These are phyloP conservation scores for Verticillium longisporum DNA, from an alignment of 2,329 filamentous ascomycete genomes.

Conservation along the genomic window DNA sequence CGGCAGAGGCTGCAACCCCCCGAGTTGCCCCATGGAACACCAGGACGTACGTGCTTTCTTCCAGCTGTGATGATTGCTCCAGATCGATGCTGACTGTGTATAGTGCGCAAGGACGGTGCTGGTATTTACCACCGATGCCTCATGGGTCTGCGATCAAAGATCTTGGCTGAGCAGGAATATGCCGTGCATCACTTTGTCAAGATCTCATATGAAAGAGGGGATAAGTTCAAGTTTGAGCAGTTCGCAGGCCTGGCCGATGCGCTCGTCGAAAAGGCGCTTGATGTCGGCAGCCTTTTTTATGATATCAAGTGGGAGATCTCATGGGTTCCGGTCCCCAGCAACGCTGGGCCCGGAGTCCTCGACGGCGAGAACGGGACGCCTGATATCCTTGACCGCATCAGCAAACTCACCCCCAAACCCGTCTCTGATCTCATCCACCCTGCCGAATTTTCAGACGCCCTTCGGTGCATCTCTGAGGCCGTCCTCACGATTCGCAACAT, in stretches of 20 bases:
- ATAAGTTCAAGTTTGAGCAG: constrained; percentile 92
- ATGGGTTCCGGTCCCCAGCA: constrained; percentile 43
- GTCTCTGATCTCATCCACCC: constrained; percentile 63
- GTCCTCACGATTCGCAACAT: constrained; percentile 88
- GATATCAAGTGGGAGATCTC: constrained; percentile 74
- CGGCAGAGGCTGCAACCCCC: constrained; percentile 25
- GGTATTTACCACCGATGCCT: constrained; percentile 90
- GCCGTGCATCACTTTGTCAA: constrained; percentile 90
- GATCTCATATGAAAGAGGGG: constrained; percentile 88
- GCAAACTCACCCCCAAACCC: constrained; percentile 50
- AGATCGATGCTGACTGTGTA: constrained; percentile 3
- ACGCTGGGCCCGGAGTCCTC: background rate
- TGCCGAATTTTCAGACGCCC: constrained; percentile 59
- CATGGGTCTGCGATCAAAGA: constrained; percentile 72
- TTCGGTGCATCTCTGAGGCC: constrained; percentile 79
- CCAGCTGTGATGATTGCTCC: background rate
- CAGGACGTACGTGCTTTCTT: constrained; percentile 51
- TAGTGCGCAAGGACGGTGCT: constrained; percentile 19
- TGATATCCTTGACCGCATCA: constrained; percentile 59
- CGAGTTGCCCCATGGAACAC: constrained; percentile 15
- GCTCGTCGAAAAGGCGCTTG: constrained; percentile 75
- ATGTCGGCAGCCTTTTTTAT: constrained; percentile 73
- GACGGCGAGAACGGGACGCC: constrained; percentile 46
- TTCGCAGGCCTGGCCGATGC: constrained; percentile 86
- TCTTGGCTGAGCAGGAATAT: constrained; percentile 81